phyloP scores from a whole-genome alignment of 768 basidiomycete species.

The Cyclocybe cylindracea region DNA sequence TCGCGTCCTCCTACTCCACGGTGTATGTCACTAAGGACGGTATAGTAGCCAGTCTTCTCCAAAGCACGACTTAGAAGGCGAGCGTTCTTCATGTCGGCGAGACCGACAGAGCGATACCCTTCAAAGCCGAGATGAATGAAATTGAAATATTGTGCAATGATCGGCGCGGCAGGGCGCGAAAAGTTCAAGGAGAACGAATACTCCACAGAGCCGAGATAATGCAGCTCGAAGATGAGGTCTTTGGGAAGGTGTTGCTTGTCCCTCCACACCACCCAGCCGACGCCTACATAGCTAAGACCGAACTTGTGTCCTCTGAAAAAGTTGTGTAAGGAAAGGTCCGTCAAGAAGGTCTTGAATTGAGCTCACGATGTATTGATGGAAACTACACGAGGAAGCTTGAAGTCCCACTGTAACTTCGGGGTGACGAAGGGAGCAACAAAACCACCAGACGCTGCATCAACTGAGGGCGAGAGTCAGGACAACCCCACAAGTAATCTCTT shows the following conservation, averaged over 20 bases:
- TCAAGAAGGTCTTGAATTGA: conserved; percentile 34
- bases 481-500: conserved; percentile 31
- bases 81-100: conserved; percentile 61
- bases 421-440: conserved; percentile 68
- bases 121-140: conserved; percentile 60
- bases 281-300: conserved; percentile 54
- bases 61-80: conserved; percentile 62
- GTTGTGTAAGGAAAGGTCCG: conserved; percentile 33
- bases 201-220: conserved; percentile 58
- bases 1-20: conserved; percentile 30
- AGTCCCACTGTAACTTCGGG: conserved; percentile 63
- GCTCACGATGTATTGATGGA: conserved; percentile 58
- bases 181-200: conserved; percentile 77
- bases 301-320: conserved; percentile 63
- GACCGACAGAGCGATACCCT: conserved; percentile 51
- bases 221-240: conserved; percentile 72
- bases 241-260: conserved; percentile 65
- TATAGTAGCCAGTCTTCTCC: conserved; percentile 55
- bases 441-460: conserved; percentile 68
- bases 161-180: conserved; percentile 62
- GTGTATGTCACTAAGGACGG: conserved; percentile 60
- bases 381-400: conserved; percentile 61
- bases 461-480: conserved; percentile 45
- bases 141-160: conserved; percentile 67
- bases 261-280: conserved; percentile 75